These are phyloP conservation scores for Dactylellina sp. DNA, from an alignment of 2,329 filamentous ascomycete genomes.

Conservation along the genomic window DNA sequence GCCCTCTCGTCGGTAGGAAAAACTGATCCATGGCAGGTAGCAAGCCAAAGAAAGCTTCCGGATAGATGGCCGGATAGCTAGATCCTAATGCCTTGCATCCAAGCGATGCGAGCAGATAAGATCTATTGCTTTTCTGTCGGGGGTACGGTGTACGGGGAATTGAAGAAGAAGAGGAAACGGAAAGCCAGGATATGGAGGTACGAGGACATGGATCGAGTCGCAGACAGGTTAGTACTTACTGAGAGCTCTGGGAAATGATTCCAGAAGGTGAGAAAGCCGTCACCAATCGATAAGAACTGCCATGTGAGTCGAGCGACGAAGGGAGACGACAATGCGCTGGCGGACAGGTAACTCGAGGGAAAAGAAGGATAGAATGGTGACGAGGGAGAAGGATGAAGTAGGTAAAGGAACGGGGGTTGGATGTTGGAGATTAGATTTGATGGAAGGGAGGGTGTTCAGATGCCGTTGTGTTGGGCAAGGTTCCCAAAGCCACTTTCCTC, in stretches of 20 bases:
- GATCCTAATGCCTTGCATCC: constrained; percentile 15
- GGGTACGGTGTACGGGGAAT: neutral
- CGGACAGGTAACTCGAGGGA: neutral
- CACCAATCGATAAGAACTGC: constrained; percentile 8
- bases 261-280: constrained; percentile 15
- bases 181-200: constrained; percentile 1
- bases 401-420: too few species aligned
- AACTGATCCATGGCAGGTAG: constrained; percentile 16
- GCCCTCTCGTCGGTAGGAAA: constrained; percentile 7
- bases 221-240: neutral
- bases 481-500: too few species aligned
- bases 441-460: constrained; percentile 23
- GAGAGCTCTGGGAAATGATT: neutral
- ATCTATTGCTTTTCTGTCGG: neutral
- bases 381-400: too few species aligned
- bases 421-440: neutral
- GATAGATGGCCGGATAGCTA: constrained; percentile 8
- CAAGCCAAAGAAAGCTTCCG: neutral
- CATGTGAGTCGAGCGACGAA: constrained; percentile 27
- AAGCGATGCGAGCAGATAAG: constrained; percentile 36
- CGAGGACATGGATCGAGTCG: neutral
- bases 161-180: neutral
- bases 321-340: constrained; percentile 19
- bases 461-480: constrained; percentile 23
- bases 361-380: neutral